phyloP scores from a whole-genome alignment of 2,329 filamentous ascomycete species.

The Fusarium protoensiforme region DNA sequence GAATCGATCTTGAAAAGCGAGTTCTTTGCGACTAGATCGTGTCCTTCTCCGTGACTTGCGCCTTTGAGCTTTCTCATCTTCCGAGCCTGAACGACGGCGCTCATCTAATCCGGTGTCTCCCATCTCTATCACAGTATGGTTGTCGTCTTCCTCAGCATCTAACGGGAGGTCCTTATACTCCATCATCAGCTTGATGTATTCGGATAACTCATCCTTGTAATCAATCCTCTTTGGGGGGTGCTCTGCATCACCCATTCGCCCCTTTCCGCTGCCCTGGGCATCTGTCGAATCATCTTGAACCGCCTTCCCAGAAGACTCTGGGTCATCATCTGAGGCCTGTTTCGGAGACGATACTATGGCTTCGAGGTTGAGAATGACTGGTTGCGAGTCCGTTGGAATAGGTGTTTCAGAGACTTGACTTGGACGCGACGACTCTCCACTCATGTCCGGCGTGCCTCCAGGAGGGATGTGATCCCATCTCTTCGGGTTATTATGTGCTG shows the following conservation, averaged over 20 bases:
- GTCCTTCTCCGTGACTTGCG: slow-evolving; percentile 35
- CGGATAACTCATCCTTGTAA: slow-evolving; percentile 67
- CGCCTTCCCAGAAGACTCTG: not conserved
- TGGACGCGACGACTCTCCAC: slow-evolving; percentile 47
- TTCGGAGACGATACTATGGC: slow-evolving; percentile 3
- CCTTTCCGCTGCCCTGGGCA: not conserved
- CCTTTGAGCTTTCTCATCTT: slow-evolving; percentile 33
- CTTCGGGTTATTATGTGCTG: slow-evolving; percentile 50
- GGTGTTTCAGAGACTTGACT: slow-evolving; percentile 31
- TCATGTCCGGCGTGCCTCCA: slow-evolving; percentile 51
- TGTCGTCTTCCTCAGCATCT: slow-evolving; percentile 61
- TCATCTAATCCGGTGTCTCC: slow-evolving; percentile 26
- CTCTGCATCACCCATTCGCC: not conserved
- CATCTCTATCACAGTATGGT: slow-evolving; percentile 37
- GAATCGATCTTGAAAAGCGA: slow-evolving; percentile 61
- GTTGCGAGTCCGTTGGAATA: slow-evolving; percentile 38
- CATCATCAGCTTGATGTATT: slow-evolving; percentile 72
- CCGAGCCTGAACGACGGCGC: slow-evolving; percentile 30
- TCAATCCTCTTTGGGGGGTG: not conserved
- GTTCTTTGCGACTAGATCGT: slow-evolving; percentile 41
- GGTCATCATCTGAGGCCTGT: not conserved
- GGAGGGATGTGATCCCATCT: slow-evolving; percentile 53
- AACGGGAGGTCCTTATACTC: slow-evolving; percentile 69
- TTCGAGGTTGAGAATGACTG: slow-evolving; percentile 39
- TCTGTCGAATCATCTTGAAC: not conserved